These are phyloP conservation scores for Pogostemon cablin DNA, from an alignment of 257 asterid species.

Conservation along the genomic window DNA sequence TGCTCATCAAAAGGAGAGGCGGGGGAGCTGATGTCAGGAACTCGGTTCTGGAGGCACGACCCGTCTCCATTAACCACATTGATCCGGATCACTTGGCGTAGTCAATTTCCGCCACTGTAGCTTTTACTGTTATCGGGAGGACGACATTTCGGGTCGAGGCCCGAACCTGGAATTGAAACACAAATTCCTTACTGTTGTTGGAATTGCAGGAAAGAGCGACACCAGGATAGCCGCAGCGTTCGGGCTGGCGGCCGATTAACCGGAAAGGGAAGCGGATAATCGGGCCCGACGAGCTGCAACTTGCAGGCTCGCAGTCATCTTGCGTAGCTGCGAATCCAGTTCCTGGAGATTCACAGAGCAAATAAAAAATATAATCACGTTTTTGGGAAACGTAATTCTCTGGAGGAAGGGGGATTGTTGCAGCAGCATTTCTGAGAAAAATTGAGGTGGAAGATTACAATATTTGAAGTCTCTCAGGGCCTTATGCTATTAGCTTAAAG, in stretches of 20 bases:
- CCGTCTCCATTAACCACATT: conserved; percentile 26
- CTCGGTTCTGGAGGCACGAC: conserved; percentile 52
- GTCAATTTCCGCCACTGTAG: conserved; percentile 41
- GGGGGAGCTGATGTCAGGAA: conserved; percentile 38
- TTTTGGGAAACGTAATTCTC: background rate
- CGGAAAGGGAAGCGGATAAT: conserved; percentile 67
- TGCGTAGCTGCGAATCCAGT: conserved; percentile 34
- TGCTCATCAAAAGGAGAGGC: conserved; percentile 42
- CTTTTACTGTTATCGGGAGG: conserved; percentile 48
- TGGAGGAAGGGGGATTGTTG: background rate
- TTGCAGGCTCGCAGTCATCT: conserved; percentile 60
- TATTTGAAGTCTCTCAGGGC: background rate
- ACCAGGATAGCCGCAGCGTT: conserved; percentile 59
- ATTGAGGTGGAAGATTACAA: conserved; percentile 27
- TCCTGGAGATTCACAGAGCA: conserved; percentile 11
- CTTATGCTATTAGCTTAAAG: background rate
- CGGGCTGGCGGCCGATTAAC: conserved; percentile 51
- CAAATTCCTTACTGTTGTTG: conserved; percentile 43
- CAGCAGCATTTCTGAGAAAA: conserved; percentile 33
- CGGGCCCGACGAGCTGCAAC: conserved; percentile 56
- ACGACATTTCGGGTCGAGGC: conserved; percentile 44
- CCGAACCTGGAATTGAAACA: conserved; percentile 49
- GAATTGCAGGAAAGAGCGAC: conserved; percentile 56
- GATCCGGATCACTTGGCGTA: conserved; percentile 48
- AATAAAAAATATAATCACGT: conserved; percentile 17